phyloP scores from a whole-genome alignment of 129 eudicot species.

The Tagetes erecta region DNA sequence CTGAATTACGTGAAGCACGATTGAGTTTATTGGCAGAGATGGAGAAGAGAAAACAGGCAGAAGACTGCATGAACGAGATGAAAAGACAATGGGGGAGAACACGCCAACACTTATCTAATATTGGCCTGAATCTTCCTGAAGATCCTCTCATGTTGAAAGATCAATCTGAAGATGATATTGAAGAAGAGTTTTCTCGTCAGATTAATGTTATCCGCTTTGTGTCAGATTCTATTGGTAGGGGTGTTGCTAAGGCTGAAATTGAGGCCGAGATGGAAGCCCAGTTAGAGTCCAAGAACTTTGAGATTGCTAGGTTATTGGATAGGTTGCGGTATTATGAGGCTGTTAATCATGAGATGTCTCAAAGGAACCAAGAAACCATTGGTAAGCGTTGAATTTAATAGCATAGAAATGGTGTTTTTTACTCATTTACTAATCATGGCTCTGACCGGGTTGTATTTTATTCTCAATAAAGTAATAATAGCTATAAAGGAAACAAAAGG shows the following conservation, averaged over 20 bases:
- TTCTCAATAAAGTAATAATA: neutral
- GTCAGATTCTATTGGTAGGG: slow-evolving; percentile 77
- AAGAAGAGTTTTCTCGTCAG: slow-evolving; percentile 61
- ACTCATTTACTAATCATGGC: neutral
- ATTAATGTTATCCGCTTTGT: slow-evolving; percentile 64
- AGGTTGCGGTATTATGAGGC: slow-evolving; percentile 78
- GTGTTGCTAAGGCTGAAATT: slow-evolving; percentile 74
- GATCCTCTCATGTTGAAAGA: slow-evolving; percentile 46
- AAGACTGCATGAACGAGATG: slow-evolving; percentile 51
- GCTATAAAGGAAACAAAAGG: neutral
- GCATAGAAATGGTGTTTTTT: neutral
- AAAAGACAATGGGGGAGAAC: slow-evolving; percentile 65
- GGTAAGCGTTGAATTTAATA: slow-evolving; percentile 44
- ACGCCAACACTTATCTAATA: slow-evolving; percentile 53
- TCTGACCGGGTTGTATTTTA: neutral
- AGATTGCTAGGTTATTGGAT: slow-evolving; percentile 85
- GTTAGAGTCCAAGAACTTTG: slow-evolving; percentile 71
- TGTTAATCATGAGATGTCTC: slow-evolving; percentile 92
- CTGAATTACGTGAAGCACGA: slow-evolving; percentile 68
- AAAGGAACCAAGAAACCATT: slow-evolving; percentile 91
- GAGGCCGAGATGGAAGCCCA: slow-evolving; percentile 76
- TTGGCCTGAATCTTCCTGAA: slow-evolving; percentile 62
- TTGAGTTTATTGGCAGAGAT: slow-evolving; percentile 71
- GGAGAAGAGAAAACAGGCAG: slow-evolving; percentile 85
- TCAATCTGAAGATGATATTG: slow-evolving; percentile 43